Conservation (phyloP, 805 yeast species). For the Kodamaea kaohsiungensis region DNA sequence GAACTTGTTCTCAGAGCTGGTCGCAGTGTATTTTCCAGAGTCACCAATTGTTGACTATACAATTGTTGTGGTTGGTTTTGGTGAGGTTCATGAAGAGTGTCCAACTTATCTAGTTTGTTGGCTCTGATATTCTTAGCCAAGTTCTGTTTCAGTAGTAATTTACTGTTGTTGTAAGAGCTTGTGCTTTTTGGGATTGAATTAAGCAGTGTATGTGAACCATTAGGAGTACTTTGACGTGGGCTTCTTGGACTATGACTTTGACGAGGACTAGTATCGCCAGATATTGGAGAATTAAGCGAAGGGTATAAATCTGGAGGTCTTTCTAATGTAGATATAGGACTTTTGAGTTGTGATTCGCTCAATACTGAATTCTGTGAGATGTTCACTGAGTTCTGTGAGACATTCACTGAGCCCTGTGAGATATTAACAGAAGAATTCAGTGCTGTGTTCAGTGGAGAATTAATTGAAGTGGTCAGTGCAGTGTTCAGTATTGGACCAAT, state of each 20-base stretch:
- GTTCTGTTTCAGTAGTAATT: slow-evolving; percentile 17
- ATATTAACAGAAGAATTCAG: too few relatives aligned
- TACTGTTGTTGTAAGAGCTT: slow-evolving; percentile 18
- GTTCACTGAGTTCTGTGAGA: too few relatives aligned
- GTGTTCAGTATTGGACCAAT: neutral
- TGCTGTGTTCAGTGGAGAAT: neutral
- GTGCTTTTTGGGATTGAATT: slow-evolving; percentile 10
- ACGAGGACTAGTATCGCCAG: neutral
- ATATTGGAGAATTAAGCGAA: neutral
- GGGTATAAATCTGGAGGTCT: neutral
- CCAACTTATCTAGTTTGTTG: slow-evolving; percentile 8
- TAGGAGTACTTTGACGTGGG: slow-evolving; percentile 8
- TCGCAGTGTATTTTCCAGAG: neutral
- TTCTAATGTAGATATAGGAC: neutral
- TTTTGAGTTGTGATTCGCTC: neutral
- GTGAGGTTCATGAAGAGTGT: neutral
- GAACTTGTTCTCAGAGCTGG: slow-evolving; percentile 2
- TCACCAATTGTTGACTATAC: neutral
- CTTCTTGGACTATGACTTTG: too few relatives aligned
- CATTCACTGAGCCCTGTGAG: too few relatives aligned
- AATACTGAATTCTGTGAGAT: too few relatives aligned
- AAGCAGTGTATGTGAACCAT: neutral
- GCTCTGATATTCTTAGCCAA: slow-evolving; percentile 25
- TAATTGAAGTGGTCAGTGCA: too few relatives aligned
- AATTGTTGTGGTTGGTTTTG: neutral